Evolutionary conservation across 1,284 basidiomycete genomes (phyloP), one percentile per base, ranked within the genome.

Genomic region (Boletus albobrunnescens): DNA sequence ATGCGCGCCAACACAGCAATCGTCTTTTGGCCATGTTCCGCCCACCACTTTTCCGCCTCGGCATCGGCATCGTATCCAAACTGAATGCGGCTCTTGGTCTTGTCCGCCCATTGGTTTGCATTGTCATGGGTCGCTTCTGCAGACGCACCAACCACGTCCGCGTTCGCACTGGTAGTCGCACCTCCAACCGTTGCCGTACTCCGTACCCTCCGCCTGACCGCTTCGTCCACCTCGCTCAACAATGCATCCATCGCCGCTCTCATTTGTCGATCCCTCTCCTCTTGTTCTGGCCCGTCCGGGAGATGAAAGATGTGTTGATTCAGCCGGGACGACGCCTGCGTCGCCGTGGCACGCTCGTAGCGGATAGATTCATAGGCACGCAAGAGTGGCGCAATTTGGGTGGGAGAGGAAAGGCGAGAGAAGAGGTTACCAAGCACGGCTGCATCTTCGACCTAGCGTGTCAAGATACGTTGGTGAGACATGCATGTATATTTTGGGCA

Each of bases 401-500:
- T 46, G 16, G 53, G 61, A 28, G 67, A 58, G 0, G 46, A 32
- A 12, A 48, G 46, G 19, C 66, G 73, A 2, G 78, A 76, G 54
- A 84, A 72, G 12, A 84, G 71, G 41, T 73, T 74, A 0, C 81
- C 83, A 22, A 85, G 68, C 1, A 82, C 77, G 0, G 78, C 79
- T 0, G 76, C 81, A 49, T 85, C 83, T 64, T 86, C 82, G 43
- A 85, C 70, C 74, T 74, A 36, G 23, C 22, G 22, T 12, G 36
- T 13, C 27, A 27, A 27, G 12, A 22, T 23, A 14, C 1, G 16
- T 44, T 19, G 16, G 17, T 17, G 17, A 22, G 39, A 23, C 5
- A 22, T 12, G 23, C 11, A 27, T 27, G 27, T 27, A 27, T 5
- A 27, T 37, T 27, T 26, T 27, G 16, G 40, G 16, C 31, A 35